Base-by-base conservation (phyloP, 805 yeast species). In the Spathaspora sp. region DNA sequence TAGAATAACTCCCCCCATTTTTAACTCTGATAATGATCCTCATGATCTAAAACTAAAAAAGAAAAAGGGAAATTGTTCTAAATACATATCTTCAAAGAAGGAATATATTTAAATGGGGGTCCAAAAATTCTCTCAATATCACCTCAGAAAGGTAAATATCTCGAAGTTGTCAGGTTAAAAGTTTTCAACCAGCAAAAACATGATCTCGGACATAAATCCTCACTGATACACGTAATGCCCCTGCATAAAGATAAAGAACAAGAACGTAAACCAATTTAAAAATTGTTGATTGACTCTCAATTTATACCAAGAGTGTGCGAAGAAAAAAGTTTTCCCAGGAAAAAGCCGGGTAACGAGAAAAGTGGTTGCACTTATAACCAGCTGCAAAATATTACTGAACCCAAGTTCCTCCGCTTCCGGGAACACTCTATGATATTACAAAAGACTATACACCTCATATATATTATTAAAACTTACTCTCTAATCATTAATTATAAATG, bases 161-260 rank as follows among this genome's bases (percentile, higher is more conserved):
- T 82, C 82, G 85, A 85, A 83, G 80, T 81, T 86, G 96, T 92
- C 93, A 82, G 92, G 94, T 87, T 52, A 86, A 85, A 83, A 89
- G 92, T 89, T 94, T 93, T 94, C 97, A 94, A 93, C 97, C 96
- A 93, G 99, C 99, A 93, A 93, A 93, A 89, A 94, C 98, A 93
- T 96, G 96, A 92, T 91, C 99, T 93, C 99, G 98, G 99, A 94
- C 97, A n/a, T 97, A n/a, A 92, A 91, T 94, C 99, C 98, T 93
- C 99, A 93, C 97, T 92, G 98, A 93, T 91, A 90, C 96, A 96
- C 97, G 98, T 94, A 93, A 91, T 93, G 97, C 98, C 98, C 99
- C 87, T 87, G 99, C 98, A 93, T 90, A 93, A 93, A 86, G 97
- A 92, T 89, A 78, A 71, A 69, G 69, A 61, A 45, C 39, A 14